phyloP scores from a whole-genome alignment of 352 stramenopile species.

The Globisporangium alternatum region DNA sequence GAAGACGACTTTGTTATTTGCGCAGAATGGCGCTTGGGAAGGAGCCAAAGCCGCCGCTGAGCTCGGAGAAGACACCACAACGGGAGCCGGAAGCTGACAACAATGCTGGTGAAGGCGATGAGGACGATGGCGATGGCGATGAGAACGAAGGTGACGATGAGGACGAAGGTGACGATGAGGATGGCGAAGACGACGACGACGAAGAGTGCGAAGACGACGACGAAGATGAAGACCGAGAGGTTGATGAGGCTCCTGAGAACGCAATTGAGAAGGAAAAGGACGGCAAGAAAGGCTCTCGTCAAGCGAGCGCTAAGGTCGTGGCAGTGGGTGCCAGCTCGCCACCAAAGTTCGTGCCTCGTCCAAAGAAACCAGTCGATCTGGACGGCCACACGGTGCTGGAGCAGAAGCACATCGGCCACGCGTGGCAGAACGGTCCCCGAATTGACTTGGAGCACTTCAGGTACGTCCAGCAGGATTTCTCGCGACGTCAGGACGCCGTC shows the following conservation, averaged over 20 bases:
- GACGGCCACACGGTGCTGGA: slow-evolving; percentile 34
- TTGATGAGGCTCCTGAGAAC: not conserved
- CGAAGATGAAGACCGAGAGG: slow-evolving; percentile 14
- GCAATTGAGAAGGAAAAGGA: slow-evolving; percentile 2
- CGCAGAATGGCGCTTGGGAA: slow-evolving; percentile 8
- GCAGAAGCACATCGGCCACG: slow-evolving; percentile 59
- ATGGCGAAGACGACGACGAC: slow-evolving; percentile 19
- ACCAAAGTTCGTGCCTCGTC: slow-evolving; percentile 19
- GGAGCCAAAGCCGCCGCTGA: not conserved
- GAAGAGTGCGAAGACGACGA: slow-evolving; percentile 25
- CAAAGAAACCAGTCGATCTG: slow-evolving; percentile 21
- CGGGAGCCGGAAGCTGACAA: slow-evolving; percentile 16
- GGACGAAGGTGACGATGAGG: slow-evolving; percentile 22
- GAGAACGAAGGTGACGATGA: slow-evolving; percentile 24
- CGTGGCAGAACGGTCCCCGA: slow-evolving; percentile 57
- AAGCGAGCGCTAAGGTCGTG: slow-evolving; percentile 26
- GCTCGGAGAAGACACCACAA: not conserved
- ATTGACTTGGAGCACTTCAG: slow-evolving; percentile 70
- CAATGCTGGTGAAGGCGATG: slow-evolving; percentile 21
- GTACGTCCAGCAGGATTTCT: slow-evolving; percentile 69
- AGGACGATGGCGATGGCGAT: slow-evolving; percentile 15
- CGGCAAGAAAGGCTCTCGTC: not conserved
- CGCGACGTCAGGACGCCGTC: slow-evolving; percentile 52
- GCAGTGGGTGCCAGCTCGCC: slow-evolving; percentile 17
- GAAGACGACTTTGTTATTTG: not conserved